Evolutionary conservation across 2,329 filamentous ascomycete genomes (phyloP), one percentile per base, ranked within the genome.

Genomic region (Fusarium incarnatum): DNA sequence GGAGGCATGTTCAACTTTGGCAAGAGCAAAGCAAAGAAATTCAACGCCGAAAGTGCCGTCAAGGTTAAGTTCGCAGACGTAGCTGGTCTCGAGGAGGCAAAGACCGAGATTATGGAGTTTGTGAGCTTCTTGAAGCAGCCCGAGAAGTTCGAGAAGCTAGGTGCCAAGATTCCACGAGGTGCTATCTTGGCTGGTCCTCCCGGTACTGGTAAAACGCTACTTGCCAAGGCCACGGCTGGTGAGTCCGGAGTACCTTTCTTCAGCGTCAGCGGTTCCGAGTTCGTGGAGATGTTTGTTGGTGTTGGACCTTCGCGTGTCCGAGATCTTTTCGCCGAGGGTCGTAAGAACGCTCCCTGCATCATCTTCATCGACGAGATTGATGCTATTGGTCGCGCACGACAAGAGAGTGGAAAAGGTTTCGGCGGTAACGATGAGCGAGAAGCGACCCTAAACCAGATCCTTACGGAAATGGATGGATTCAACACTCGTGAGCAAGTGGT

Each of bases 281-380:
- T 99, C 78, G 95, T 99, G 32, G 96, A 99, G 83, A 99, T 99
- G 95, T 99, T 99, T 79, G 96, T 99, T 54, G 96, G 96, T 88
- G 96, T 99, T 64, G 96, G 96, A 81, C 93, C 96, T 22, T 98
- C 95, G 30, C 89, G 96, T 81, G 96, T 99, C 53, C 90, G 96
- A 75, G 96, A 99, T 80, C 84, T 99, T 55, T 99, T 99, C 77
- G 91, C 94, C 60, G 97, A 93, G 74, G 96, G 96, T 20, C 90
- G 96, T 62, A 98, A 98, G 85, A 97, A 93, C 81, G 93, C 96
- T 1, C 96, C 96, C 6, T 99, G 96, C 83, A 99, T 99, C 81
- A 97, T 99, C 81, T 99, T 99, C 85, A 98, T 99, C 73, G 96
- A 99, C 78, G 96, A 99, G 82, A 99, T 99, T 75, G 96, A 99